Evolutionary conservation across 1,139 yeast species (phyloP), one percentile per base, ranked within the genome.

Genomic region (Nakaseomyces nivariensis): DNA sequence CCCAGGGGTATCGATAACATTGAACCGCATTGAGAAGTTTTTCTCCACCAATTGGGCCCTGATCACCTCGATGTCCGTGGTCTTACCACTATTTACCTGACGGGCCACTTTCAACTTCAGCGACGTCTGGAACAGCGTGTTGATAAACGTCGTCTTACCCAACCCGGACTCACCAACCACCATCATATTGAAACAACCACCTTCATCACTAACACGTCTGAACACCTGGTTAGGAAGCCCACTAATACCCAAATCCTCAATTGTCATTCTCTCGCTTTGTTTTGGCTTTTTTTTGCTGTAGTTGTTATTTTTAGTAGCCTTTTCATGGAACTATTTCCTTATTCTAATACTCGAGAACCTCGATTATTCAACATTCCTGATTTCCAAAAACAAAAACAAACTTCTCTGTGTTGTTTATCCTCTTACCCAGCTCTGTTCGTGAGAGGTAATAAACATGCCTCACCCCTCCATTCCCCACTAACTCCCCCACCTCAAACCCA

Each of bases 1-100:
- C 1, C 98, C 98, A 17, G 98, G 98, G 7, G 98, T 92, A 69
- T 92, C 99, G 60, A 94, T 81, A 53, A 92, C 77, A 63, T 92
- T 92, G 57, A 94, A 78, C 55, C 94, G 80, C 59, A 92, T 77
- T 61, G 78, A 79, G 72, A 92, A 92, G 65, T 85, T 86, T 71
- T 88, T 87, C 67, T 94, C 99, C 67, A 90, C 97, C 59, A 94
- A 76, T 59, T 86, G 82, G 25, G 97, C 97, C 63, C 96, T 81
- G 48, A 86, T 81, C 56, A 92, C 81, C 56, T 86, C 94, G 61
- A 92, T 88, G 64, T 88, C 97, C 38, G 88, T 95, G 3, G 97
- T 92, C 67, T 87, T 87, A 62, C 80, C 85, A 52, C 88, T 77
- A 58, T 84, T 82, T 50, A 75, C 74, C 43, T 56, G 58, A 46